Evolutionary conservation across 164 flowering plant species (phyloP).

Genomic region (Nelumbo lutea): DNA sequence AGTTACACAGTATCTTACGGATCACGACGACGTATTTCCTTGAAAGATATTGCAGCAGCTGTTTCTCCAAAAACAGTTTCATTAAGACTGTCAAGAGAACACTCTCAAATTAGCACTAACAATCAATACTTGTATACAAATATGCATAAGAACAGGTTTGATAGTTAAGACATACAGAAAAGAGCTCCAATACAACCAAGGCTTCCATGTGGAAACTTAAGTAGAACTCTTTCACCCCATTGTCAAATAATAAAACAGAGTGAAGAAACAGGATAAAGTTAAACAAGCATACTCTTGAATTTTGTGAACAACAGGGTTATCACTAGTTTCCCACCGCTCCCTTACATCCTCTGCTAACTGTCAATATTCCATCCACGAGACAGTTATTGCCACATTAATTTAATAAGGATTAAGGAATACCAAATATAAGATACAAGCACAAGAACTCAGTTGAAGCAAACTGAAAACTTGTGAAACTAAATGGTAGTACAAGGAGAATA

Average conservation of each 20-base stretch:
- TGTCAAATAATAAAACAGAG: too few species aligned
- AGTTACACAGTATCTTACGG: constrained; percentile 49
- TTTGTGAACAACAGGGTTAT: constrained; percentile 86
- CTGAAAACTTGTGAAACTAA: not conserved
- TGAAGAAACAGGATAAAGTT: not conserved
- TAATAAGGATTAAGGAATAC: not conserved
- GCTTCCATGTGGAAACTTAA: too few species aligned
- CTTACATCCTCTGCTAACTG: constrained; percentile 90
- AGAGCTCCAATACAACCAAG: too few species aligned
- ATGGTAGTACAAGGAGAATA: not conserved
- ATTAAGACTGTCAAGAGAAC: constrained; percentile 51
- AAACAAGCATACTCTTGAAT: constrained; percentile 71
- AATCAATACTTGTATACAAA: not conserved
- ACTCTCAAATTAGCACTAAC: constrained; percentile 6
- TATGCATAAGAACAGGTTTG: not conserved
- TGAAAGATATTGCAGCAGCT: constrained; percentile 62
- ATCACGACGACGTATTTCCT: constrained; percentile 87
- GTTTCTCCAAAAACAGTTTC: constrained; percentile 91
- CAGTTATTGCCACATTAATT: not conserved
- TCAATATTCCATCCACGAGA: constrained; percentile 6
- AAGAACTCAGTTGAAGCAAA: too few species aligned
- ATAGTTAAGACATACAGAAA: too few species aligned
- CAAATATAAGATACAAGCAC: not conserved
- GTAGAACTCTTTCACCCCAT: too few species aligned
- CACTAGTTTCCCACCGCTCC: constrained; percentile 96